These are phyloP conservation scores for Telfairia occidentalis DNA, from an alignment of 331 rosid species.

Conservation along the genomic window DNA sequence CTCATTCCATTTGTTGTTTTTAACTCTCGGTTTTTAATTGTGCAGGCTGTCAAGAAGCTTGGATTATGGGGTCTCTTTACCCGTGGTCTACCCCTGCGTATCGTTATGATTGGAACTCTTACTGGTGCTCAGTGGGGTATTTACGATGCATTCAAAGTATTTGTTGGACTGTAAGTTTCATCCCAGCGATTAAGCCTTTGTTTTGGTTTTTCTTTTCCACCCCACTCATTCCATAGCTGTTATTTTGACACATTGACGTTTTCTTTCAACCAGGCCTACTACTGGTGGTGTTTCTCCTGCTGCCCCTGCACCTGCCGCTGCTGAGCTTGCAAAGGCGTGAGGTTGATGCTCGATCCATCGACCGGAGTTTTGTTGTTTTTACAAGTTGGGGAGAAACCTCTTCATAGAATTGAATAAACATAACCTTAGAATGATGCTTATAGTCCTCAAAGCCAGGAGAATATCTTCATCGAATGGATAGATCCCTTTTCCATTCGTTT, in stretches of 20 bases:
- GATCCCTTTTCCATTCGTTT: constrained; percentile 6
- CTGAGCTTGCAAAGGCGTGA: constrained; percentile 33
- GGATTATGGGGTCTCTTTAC: constrained; percentile 76
- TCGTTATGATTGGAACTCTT: constrained; percentile 92
- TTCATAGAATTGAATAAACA: constrained; percentile 39
- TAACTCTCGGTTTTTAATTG: neutral
- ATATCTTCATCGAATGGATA: constrained; percentile 7
- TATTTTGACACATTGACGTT: neutral
- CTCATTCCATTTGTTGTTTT: constrained; percentile 11
- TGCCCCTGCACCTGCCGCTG: constrained; percentile 22
- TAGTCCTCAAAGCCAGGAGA: neutral
- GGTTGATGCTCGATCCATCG: constrained; percentile 8
- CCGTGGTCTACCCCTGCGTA: constrained; percentile 97
- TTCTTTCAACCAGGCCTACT: constrained; percentile 48
- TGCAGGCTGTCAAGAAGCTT: constrained; percentile 76
- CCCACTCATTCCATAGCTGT: neutral
- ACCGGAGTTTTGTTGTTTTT: constrained; percentile 18
- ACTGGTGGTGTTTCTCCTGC: constrained; percentile 77
- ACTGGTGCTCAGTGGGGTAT: constrained; percentile 97
- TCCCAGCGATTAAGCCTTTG: neutral
- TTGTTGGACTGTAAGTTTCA: constrained; percentile 81
- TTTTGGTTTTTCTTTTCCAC: neutral
- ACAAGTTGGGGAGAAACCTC: constrained; percentile 19
- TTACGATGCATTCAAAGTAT: constrained; percentile 90
- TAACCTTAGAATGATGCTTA: constrained; percentile 11